Conservation (phyloP, 495 filamentous ascomycete species). For the Xylaria longipes region DNA sequence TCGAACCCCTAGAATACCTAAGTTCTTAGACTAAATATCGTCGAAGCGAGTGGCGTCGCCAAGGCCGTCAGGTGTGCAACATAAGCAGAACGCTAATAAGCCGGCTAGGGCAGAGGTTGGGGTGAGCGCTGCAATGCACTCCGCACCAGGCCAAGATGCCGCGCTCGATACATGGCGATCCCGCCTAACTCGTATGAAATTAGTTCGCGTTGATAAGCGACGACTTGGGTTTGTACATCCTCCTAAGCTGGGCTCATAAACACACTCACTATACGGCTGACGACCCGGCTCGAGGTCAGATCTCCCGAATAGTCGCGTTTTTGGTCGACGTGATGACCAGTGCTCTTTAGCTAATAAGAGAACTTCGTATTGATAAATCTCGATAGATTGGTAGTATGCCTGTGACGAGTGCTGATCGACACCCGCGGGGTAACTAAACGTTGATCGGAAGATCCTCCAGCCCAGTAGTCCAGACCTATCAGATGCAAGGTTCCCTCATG, state of each 20-base stretch:
- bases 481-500: not conserved
- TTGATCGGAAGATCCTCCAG: not conserved
- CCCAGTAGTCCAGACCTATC: not conserved
- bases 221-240: not conserved
- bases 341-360: not conserved
- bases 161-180: not conserved
- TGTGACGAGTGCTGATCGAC: constrained; percentile 13
- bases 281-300: not conserved
- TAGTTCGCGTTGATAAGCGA: not conserved
- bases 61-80: constrained; percentile 5
- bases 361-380: not conserved
- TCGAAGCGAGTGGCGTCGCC: not conserved
- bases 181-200: constrained; percentile 5
- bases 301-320: not conserved
- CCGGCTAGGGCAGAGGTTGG: constrained; percentile 6
- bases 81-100: constrained; percentile 5
- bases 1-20: not conserved
- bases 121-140: not conserved
- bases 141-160: constrained; percentile 10
- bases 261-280: not conserved
- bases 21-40: too few species aligned
- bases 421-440: constrained; percentile 16
- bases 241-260: not conserved
- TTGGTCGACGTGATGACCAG: not conserved
- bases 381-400: not conserved